phyloP scores from a whole-genome alignment of 1,284 basidiomycete genomes.

The Earliella scabrosa region DNA sequence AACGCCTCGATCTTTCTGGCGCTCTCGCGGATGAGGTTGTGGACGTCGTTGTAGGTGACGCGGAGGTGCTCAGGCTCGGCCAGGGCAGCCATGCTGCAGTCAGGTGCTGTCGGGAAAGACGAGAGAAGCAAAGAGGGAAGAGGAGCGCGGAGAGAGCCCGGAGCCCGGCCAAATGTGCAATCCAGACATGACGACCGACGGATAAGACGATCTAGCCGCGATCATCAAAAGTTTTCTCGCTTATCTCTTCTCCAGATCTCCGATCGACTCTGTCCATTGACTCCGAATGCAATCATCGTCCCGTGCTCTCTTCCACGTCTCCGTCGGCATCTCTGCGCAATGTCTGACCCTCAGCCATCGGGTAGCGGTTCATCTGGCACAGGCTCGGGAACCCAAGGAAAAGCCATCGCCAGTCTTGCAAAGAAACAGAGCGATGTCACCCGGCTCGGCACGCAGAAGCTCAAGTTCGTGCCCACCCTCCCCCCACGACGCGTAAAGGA shows the following conservation, averaged over 20 bases:
- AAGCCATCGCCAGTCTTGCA: constrained; percentile 73
- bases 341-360: constrained; percentile 30
- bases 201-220: background rate
- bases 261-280: too few species aligned
- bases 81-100: constrained; percentile 17
- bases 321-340: constrained; percentile 1
- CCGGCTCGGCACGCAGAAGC: constrained; percentile 69
- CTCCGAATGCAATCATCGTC: background rate
- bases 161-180: background rate
- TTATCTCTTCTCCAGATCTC: background rate
- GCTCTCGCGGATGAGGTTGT: constrained; percentile 73
- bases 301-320: background rate
- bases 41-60: constrained; percentile 85
- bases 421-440: constrained; percentile 75
- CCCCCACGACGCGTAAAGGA: constrained; percentile 75
- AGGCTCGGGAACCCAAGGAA: constrained; percentile 32
- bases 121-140: background rate
- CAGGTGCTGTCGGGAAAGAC: background rate
- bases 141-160: background rate
- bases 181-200: background rate
- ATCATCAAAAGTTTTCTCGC: background rate
- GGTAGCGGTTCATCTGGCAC: constrained; percentile 26
- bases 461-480: constrained; percentile 80
- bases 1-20: constrained; percentile 69
- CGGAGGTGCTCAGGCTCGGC: constrained; percentile 57